phyloP scores from a whole-genome alignment of 345 rosid species.

The Crucihimalaya himalaica region DNA sequence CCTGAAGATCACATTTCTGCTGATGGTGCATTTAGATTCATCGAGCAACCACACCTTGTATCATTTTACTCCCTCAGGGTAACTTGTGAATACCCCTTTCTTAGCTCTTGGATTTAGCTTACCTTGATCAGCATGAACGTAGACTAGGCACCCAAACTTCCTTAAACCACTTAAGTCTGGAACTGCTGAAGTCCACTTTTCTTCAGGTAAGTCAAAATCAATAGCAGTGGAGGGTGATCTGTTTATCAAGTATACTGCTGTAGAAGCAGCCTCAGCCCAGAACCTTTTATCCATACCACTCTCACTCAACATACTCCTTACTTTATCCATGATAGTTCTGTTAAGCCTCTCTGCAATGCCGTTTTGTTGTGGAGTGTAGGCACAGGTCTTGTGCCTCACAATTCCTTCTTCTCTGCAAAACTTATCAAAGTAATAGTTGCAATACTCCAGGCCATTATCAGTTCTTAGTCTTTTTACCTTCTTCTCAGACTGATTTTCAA shows the following conservation, averaged over 20 bases:
- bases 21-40: no score
- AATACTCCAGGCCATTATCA: no score
- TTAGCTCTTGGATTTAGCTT: neutral
- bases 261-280: neutral
- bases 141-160: neutral
- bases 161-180: no score
- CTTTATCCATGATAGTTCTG: neutral
- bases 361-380: neutral
- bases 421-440: no score
- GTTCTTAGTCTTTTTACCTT: no score
- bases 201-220: neutral
- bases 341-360: neutral
- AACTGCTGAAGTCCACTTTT: neutral
- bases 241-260: neutral
- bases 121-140: neutral
- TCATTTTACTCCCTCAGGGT: no score
- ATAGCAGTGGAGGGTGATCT: no score
- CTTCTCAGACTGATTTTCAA: no score
- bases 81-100: no score
- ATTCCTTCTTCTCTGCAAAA: neutral
- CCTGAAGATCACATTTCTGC: no score
- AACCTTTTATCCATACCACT: neutral
- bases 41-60: no score
- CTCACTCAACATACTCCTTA: neutral
- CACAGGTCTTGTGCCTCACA: neutral